These are phyloP conservation scores for Closterium sp. DNA, from an alignment of 139 green algal species.

Conservation along the genomic window DNA sequence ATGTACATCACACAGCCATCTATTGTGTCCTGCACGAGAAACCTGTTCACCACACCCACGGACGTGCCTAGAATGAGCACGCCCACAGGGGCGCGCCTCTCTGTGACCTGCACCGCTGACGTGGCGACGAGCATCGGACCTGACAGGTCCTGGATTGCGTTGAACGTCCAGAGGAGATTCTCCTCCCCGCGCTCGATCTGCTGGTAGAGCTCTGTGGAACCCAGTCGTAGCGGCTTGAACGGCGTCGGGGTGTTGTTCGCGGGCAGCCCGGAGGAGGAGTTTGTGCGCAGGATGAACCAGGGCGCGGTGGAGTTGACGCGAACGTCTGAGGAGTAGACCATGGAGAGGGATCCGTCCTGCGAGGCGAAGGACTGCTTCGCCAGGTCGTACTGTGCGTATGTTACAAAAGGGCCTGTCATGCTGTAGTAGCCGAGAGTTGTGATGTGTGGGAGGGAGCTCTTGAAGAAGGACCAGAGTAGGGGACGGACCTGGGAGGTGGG, in stretches of 20 bases:
- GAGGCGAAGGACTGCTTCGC: neutral
- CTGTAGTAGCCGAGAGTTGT: neutral
- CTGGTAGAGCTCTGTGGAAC: neutral
- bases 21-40: neutral
- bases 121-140: neutral
- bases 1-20: slow-evolving; percentile 15
- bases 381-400: neutral
- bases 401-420: neutral
- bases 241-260: neutral
- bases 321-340: neutral
- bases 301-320: neutral
- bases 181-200: neutral
- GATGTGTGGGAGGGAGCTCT: neutral
- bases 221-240: neutral
- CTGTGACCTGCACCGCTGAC: neutral
- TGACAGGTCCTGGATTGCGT: neutral
- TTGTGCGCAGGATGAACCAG: neutral
- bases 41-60: neutral
- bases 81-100: neutral
- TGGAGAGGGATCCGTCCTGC: neutral
- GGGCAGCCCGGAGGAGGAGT: neutral
- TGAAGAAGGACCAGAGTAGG: neutral
- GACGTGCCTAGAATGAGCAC: neutral
- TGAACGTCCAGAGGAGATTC: neutral
- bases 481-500: neutral